These are phyloP conservation scores for Boechera divaricarpa DNA, from an alignment of 345 rosid genomes.

Conservation along the genomic window DNA sequence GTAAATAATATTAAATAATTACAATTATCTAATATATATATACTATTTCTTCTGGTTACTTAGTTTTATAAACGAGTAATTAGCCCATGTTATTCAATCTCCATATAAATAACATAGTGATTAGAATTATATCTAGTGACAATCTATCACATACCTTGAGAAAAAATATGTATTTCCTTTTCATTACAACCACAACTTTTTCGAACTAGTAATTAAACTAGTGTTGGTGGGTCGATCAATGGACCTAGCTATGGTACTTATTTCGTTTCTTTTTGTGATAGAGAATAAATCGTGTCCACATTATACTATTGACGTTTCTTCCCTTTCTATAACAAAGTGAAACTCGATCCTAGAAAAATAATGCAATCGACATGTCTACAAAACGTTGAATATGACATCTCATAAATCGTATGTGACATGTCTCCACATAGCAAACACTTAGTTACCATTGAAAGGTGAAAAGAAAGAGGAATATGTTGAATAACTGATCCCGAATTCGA, in stretches of 20 bases:
- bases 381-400: slow-evolving; percentile 33
- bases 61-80: slow-evolving; percentile 5
- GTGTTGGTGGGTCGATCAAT: slow-evolving; percentile 3
- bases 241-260: background rate
- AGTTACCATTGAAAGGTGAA: background rate
- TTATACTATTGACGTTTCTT: background rate
- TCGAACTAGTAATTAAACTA: slow-evolving; percentile 15
- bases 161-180: background rate
- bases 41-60: background rate
- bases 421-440: slow-evolving; percentile 8
- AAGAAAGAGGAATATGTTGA: slow-evolving; percentile 28
- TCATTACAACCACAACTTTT: slow-evolving; percentile 1
- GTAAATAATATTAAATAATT: too few species aligned
- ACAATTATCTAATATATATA: background rate
- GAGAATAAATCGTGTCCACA: background rate
- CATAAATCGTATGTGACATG: slow-evolving; percentile 27
- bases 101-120: background rate
- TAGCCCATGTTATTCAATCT: background rate
- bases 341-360: background rate
- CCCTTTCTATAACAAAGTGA: background rate
- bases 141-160: background rate
- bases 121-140: background rate
- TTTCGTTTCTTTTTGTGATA: slow-evolving; percentile 8
- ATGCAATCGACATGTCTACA: slow-evolving; percentile 9
- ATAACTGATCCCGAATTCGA: slow-evolving; percentile 10